A percentile compares a stretch with the other conserved stretches of the same genome.
Evolutionary conservation across 2,329 filamentous ascomycete species (phyloP).

Genomic region (Pseudogymnoascus sp.): DNA sequence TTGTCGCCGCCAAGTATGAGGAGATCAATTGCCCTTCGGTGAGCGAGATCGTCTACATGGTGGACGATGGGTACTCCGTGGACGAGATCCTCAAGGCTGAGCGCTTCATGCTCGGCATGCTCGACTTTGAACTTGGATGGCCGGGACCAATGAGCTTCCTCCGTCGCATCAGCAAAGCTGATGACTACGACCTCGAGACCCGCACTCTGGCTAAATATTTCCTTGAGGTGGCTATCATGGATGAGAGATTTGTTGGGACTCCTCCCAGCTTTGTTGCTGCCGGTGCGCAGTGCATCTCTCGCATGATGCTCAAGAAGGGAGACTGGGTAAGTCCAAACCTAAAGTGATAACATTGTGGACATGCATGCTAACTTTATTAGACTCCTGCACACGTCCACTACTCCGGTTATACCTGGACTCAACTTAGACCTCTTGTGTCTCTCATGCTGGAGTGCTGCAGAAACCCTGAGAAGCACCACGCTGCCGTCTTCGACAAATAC

Average conservation of each 20-base stretch:
- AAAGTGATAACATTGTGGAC: neutral
- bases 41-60: constrained; percentile 96
- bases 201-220: constrained; percentile 96
- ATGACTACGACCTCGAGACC: constrained; percentile 94
- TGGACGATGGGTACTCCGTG: constrained; percentile 78
- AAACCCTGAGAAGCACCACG: constrained; percentile 70
- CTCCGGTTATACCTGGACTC: constrained; percentile 82
- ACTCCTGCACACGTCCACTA: constrained; percentile 80
- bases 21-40: constrained; percentile 97
- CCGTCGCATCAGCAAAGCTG: constrained; percentile 92
- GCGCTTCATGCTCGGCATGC: constrained; percentile 95
- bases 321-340: constrained; percentile 64
- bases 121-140: constrained; percentile 92
- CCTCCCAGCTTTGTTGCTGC: constrained; percentile 86
- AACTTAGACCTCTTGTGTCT: constrained; percentile 68
- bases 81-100: constrained; percentile 97
- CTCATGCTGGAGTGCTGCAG: constrained; percentile 85
- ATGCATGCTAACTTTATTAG: constrained; percentile 41
- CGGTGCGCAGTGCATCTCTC: constrained; percentile 84
- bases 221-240: constrained; percentile 92
- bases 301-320: constrained; percentile 82
- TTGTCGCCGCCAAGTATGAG: constrained; percentile 95
- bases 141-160: constrained; percentile 99
- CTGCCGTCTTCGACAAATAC: constrained; percentile 88
- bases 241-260: constrained; percentile 89